A percentile compares a stretch with the other conserved stretches of the same genome.
phyloP scores from a whole-genome alignment of 164 flowering plant genomes.

The Magnolia sinica region DNA sequence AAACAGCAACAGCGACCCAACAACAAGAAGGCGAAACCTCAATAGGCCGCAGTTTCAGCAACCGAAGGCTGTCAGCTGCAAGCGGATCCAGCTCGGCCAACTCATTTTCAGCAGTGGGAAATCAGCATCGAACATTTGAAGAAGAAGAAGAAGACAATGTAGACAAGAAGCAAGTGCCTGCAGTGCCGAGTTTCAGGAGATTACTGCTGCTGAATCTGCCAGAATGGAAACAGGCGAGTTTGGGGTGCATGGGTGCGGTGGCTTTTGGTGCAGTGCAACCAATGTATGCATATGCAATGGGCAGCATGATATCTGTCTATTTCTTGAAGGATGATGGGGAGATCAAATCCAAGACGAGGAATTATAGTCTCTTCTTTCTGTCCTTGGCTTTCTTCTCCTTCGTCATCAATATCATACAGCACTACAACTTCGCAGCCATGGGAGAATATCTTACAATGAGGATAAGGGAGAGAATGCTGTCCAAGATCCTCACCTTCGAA shows the following conservation, averaged over 20 bases:
- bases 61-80: not conserved
- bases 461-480: constrained; percentile 26
- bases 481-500: constrained; percentile 28
- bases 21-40: not conserved
- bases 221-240: constrained; percentile 17
- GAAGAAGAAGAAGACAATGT: not conserved
- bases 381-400: constrained; percentile 11
- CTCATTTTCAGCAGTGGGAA: not conserved
- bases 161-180: constrained; percentile 6
- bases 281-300: constrained; percentile 18
- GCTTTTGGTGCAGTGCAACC: constrained; percentile 26
- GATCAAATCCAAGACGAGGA: constrained; percentile 21
- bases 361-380: constrained; percentile 18
- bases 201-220: constrained; percentile 23
- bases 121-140: not conserved
- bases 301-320: constrained; percentile 29
- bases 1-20: constrained; percentile 6
- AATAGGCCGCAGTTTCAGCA: not conserved
- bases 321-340: constrained; percentile 13
- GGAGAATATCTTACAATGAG: constrained; percentile 33
- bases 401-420: constrained; percentile 27
- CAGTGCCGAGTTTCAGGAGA: constrained; percentile 17
- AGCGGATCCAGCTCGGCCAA: constrained; percentile 4
- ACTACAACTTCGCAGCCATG: constrained; percentile 26
- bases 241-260: constrained; percentile 25